Percentiles rank a stretch among this genome's conserved stretches.
Evolutionary conservation across 495 filamentous ascomycete species (phyloP).

Genomic region (Podospora tetraspora): DNA sequence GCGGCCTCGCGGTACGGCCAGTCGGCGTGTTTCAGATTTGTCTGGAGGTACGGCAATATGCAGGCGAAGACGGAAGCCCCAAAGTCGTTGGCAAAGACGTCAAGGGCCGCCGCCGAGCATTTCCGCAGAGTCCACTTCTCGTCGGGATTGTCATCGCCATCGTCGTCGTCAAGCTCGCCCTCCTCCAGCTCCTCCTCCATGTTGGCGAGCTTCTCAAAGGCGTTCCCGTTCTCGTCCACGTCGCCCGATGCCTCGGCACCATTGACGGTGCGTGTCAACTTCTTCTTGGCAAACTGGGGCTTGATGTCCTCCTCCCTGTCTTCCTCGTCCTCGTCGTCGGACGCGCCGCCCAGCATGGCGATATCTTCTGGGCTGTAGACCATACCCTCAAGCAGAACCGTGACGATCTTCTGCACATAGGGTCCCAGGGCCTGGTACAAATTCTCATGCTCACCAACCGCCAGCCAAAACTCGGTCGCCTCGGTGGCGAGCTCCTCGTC

Average conservation of each 20-base stretch:
- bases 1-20: slow-evolving; percentile 94
- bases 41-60: slow-evolving; percentile 86
- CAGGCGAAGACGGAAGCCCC: slow-evolving; percentile 80
- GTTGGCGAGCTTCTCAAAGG: slow-evolving; percentile 43
- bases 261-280: slow-evolving; percentile 44
- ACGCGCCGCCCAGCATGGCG: slow-evolving; percentile 69
- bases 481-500: slow-evolving; percentile 90
- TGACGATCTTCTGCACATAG: slow-evolving; percentile 79
- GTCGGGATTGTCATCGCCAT: slow-evolving; percentile 73
- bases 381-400: slow-evolving; percentile 90
- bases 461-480: slow-evolving; percentile 96
- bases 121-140: slow-evolving; percentile 95
- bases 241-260: slow-evolving; percentile 50
- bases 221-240: slow-evolving; percentile 43
- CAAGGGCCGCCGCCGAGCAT: slow-evolving; percentile 92
- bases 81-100: slow-evolving; percentile 90
- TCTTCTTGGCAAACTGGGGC: slow-evolving; percentile 80
- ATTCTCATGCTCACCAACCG: slow-evolving; percentile 78
- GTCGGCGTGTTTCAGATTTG: slow-evolving; percentile 79
- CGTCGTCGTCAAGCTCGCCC: slow-evolving; percentile 75
- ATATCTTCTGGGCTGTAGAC: slow-evolving; percentile 94
- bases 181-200: slow-evolving; percentile 78
- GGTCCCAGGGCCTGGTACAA: slow-evolving; percentile 68
- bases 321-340: slow-evolving; percentile 87
- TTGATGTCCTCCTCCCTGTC: slow-evolving; percentile 89